Evolutionary conservation across 805 yeast species (phyloP), one percentile per base, ranked within the genome.

Genomic region (Candida xyloterini): DNA sequence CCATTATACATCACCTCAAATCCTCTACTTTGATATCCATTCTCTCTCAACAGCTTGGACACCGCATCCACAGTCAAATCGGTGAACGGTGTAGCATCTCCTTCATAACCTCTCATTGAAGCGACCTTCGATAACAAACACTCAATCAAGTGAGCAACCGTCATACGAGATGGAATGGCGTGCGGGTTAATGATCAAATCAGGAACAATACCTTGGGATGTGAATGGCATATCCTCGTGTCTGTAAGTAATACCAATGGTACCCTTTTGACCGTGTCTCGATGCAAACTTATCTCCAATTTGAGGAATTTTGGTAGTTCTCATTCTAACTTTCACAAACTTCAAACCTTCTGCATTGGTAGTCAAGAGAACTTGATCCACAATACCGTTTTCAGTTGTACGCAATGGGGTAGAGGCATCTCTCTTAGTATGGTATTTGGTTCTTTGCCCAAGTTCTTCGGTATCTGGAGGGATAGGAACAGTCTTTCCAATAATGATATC

Each of bases 151-250:
- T 93, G 98, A 35, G 99, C 99, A 46, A 93, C 99, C 28, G 99
- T 93, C 99, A 93, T 93, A 78, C 99, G 97, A 43, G 99, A 93
- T 53, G 99, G 99, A 77, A 93, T 93, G 61, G 98, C 99, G 68
- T 93, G 99, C 2, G 99, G 99, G 65, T 93, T 93, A 63, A 93
- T 93, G 57, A 93, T 88, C 60, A 93, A 74, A 69, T 93, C 99
- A 7, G 99, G 99, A 27, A 91, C 97, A 61, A 91, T 67, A 65
- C 99, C 99, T 64, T 91, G 95, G 3, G 87, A 74, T 7, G 95
- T 82, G 64, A 93, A 93, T 21, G 99, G 99, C 98, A 93, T 91
- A 63, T 93, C 99, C 66, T 93, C 99, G 63, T 91, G 93, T 63
- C 97, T 79, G 63, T 91, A 93, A 0, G 99, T 93, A 48, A 93